Conservation (phyloP, 1,139 yeast genomes). For the Protomyces arabidopsidicola region DNA sequence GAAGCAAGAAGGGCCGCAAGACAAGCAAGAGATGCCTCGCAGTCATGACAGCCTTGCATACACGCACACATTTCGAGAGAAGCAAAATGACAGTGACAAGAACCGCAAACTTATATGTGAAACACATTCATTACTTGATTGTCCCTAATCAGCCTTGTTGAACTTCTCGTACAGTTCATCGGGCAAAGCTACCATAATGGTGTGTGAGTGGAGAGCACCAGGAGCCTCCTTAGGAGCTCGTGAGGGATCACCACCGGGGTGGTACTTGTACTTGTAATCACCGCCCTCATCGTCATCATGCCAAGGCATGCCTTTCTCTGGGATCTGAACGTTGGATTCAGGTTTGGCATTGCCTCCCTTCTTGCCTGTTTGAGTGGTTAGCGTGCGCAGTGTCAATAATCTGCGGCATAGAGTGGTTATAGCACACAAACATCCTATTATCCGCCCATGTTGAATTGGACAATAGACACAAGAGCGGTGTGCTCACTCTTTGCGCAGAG, state of each 20-base stretch:
- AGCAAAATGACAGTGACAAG: too few relatives aligned
- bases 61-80: too few relatives aligned
- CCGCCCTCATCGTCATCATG: constrained; percentile 15
- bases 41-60: background rate
- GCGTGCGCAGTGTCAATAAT: background rate
- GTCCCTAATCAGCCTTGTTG: constrained; percentile 14
- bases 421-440: background rate
- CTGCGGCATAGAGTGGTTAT: background rate
- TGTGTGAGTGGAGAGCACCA: constrained; percentile 27
- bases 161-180: constrained; percentile 23
- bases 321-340: constrained; percentile 16
- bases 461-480: too few relatives aligned
- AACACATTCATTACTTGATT: background rate
- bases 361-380: constrained; percentile 4
- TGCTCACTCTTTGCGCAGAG: background rate
- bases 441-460: too few relatives aligned
- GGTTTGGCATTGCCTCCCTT: constrained; percentile 27
- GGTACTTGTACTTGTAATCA: constrained; percentile 22
- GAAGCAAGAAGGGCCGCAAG: constrained; percentile 20
- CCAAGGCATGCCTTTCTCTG: constrained; percentile 25
- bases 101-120: too few relatives aligned
- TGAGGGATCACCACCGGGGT: constrained; percentile 21
- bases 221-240: constrained; percentile 25
- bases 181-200: constrained; percentile 25
- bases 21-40: constrained; percentile 3